phyloP scores from a whole-genome alignment of 129 eudicot genomes.

The Lonicera japonica region DNA sequence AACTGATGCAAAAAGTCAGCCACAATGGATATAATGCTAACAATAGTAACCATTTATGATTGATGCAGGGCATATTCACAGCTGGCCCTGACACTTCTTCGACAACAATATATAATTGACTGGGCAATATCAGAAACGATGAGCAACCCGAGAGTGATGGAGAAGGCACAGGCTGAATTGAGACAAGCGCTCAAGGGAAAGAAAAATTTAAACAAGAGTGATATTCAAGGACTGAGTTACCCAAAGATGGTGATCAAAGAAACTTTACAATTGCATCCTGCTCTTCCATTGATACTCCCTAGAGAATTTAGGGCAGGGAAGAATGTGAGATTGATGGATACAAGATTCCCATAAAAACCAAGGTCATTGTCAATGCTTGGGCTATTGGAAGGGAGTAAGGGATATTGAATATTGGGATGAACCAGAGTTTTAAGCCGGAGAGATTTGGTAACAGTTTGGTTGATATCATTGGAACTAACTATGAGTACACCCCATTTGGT shows the following conservation, averaged over 20 bases:
- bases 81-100: neutral
- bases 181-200: slow-evolving; percentile 8
- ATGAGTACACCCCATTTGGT: slow-evolving; percentile 4
- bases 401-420: slow-evolving; percentile 20
- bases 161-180: too few relatives aligned
- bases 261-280: slow-evolving; percentile 22
- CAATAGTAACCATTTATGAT: too few relatives aligned
- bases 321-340: slow-evolving; percentile 20
- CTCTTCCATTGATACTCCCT: slow-evolving; percentile 20
- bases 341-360: slow-evolving; percentile 22
- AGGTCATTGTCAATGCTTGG: slow-evolving; percentile 20
- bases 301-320: slow-evolving; percentile 17
- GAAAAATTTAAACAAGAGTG: slow-evolving; percentile 13
- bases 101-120: neutral
- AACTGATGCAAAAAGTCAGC: too few relatives aligned
- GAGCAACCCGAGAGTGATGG: too few relatives aligned
- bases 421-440: slow-evolving; percentile 21
- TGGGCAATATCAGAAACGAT: too few relatives aligned
- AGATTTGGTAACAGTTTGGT: slow-evolving; percentile 10
- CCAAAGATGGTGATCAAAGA: slow-evolving; percentile 21
- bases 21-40: too few relatives aligned
- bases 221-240: slow-evolving; percentile 25
- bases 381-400: slow-evolving; percentile 23
- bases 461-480: slow-evolving; percentile 2
- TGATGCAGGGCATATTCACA: too few relatives aligned